These are phyloP conservation scores for Coemansia sp. DNA, from an alignment of 192 early-diverging fungal species.

Conservation along the genomic window DNA sequence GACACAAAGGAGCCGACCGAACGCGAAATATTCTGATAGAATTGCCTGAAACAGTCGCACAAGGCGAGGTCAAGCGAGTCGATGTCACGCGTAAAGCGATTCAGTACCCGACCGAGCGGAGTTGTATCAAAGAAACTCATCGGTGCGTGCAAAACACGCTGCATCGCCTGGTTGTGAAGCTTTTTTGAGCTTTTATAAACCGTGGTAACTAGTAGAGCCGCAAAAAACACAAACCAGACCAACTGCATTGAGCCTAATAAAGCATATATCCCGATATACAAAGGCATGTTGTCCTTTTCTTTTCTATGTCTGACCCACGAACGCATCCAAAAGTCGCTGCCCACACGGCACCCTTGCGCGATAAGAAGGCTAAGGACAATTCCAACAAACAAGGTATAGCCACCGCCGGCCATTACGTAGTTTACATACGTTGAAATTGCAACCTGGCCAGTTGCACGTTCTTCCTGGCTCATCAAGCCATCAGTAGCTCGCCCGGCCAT, in stretches of 20 bases:
- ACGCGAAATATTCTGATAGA: constrained; percentile 56
- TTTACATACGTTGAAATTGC: constrained; percentile 61
- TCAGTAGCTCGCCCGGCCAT: constrained; percentile 16
- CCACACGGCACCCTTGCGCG: constrained; percentile 42
- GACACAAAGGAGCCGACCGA: constrained; percentile 45
- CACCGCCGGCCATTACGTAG: constrained; percentile 56
- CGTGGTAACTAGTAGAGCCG: constrained; percentile 20
- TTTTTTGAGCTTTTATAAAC: constrained; percentile 54
- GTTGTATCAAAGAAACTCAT: constrained; percentile 78
- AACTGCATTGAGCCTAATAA: constrained; percentile 67
- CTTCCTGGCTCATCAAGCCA: constrained; percentile 78
- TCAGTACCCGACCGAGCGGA: constrained; percentile 75
- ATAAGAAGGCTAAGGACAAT: constrained; percentile 32
- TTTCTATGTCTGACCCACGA: constrained; percentile 59
- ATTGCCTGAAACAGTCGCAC: constrained; percentile 67
- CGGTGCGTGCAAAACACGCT: constrained; percentile 67
- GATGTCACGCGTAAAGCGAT: constrained; percentile 73
- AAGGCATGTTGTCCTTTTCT: constrained; percentile 11
- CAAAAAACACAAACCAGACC: constrained; percentile 41
- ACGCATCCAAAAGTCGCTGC: constrained; percentile 67
- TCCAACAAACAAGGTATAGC: constrained; percentile 13
- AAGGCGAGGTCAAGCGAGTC: constrained; percentile 63
- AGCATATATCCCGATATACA: constrained; percentile 72
- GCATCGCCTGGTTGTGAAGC: constrained; percentile 76
- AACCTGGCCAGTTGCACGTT: constrained; percentile 72